phyloP scores from a whole-genome alignment of 73 alveolate genomes.

The Paramecium tetraurelia region DNA sequence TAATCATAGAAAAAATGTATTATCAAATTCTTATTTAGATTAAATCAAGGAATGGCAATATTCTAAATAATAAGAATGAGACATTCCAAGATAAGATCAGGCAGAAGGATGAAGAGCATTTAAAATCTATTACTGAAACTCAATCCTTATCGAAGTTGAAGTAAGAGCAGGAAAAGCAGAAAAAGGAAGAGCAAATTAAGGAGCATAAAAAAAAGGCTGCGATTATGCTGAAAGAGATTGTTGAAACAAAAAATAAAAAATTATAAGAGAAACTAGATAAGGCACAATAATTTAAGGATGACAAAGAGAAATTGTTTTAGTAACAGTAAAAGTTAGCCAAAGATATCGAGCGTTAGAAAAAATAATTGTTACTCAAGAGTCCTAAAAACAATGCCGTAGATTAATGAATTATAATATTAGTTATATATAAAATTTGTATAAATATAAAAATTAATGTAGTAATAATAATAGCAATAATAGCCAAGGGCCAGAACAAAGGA shows the following conservation, averaged over 20 bases:
- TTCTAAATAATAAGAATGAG: neutral
- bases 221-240: neutral
- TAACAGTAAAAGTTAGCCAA: neutral
- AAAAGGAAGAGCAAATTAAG: neutral
- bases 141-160: neutral
- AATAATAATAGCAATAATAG: neutral
- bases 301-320: neutral
- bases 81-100: neutral
- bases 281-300: neutral
- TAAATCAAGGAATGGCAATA: neutral
- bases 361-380: neutral
- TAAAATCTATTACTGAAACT: neutral
- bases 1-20: neutral
- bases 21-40: neutral
- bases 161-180: neutral
- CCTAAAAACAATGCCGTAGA: neutral
- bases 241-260: neutral
- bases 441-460: neutral
- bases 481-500: slow-evolving; percentile 30
- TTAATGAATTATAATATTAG: neutral
- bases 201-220: neutral
- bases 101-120: neutral
- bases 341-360: neutral
- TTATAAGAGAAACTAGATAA: neutral
- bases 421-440: neutral